These are phyloP conservation scores for Psilocybe subaeruginosa DNA, from an alignment of 768 basidiomycete genomes.

Conservation along the genomic window DNA sequence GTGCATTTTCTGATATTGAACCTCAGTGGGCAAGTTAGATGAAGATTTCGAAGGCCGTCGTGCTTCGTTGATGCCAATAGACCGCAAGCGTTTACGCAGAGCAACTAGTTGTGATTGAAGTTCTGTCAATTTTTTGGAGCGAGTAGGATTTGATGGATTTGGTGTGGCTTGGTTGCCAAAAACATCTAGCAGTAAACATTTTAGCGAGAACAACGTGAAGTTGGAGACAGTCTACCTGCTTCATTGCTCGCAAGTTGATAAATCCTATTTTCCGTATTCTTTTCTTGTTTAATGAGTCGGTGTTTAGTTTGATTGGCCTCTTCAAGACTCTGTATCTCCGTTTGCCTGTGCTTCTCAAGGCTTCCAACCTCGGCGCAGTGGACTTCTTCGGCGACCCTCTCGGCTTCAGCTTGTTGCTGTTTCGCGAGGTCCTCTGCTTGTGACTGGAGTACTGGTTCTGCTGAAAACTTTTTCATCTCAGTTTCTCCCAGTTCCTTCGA, in stretches of 20 bases:
- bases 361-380: slow-evolving; percentile 6
- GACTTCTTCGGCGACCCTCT: slow-evolving; percentile 13
- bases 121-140: slow-evolving; percentile 43
- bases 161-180: slow-evolving; percentile 52
- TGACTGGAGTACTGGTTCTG: slow-evolving; percentile 7
- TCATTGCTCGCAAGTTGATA: neutral
- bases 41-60: slow-evolving; percentile 47
- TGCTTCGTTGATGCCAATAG: slow-evolving; percentile 60
- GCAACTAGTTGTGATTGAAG: slow-evolving; percentile 52
- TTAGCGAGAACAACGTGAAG: neutral
- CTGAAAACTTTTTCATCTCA: too few relatives aligned
- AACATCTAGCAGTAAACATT: slow-evolving; percentile 41
- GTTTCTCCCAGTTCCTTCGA: too few relatives aligned
- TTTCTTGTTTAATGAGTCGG: neutral
- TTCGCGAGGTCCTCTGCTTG: slow-evolving; percentile 16
- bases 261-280: neutral
- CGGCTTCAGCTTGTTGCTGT: slow-evolving; percentile 6
- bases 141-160: slow-evolving; percentile 29
- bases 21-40: slow-evolving; percentile 53
- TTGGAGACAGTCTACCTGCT: slow-evolving; percentile 12
- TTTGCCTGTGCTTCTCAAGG: slow-evolving; percentile 1
- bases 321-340: neutral
- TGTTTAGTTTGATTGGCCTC: slow-evolving; percentile 1
- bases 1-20: slow-evolving; percentile 50
- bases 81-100: slow-evolving; percentile 62